Evolutionary conservation across 2,329 filamentous ascomycete species (phyloP).

Genomic region (Scedosporium boydii): DNA sequence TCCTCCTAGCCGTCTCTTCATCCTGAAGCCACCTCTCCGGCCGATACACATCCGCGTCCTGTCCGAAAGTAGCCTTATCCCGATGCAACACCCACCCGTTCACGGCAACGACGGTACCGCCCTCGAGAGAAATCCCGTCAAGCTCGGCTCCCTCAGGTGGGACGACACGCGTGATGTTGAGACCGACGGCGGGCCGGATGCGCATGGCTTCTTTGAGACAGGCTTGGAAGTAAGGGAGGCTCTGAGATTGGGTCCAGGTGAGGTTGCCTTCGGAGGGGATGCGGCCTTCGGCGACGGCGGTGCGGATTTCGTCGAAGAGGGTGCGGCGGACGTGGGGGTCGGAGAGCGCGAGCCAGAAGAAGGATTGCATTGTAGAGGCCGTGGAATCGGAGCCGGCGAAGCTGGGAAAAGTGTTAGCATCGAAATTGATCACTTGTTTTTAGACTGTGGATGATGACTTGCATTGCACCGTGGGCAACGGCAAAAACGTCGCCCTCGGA

Average conservation of each 20-base stretch:
- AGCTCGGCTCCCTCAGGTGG: constrained; percentile 42
- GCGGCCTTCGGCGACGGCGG: constrained; percentile 24
- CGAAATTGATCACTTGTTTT: background rate
- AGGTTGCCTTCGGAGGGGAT: constrained; percentile 32
- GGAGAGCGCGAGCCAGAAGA: constrained; percentile 40
- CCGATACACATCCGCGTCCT: constrained; percentile 39
- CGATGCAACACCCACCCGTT: constrained; percentile 46
- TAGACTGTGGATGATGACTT: constrained; percentile 14
- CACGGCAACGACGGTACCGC: constrained; percentile 41
- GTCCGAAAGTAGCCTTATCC: constrained; percentile 36
- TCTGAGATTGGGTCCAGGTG: constrained; percentile 36
- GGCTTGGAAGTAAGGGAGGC: constrained; percentile 44
- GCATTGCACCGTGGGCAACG: constrained; percentile 47
- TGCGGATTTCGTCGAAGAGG: constrained; percentile 33
- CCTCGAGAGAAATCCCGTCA: constrained; percentile 40
- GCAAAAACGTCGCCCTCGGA: constrained; percentile 45
- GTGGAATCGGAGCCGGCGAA: constrained; percentile 54
- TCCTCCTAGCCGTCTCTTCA: constrained; percentile 30
- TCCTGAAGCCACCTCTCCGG: constrained; percentile 46
- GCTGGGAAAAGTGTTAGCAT: constrained; percentile 18
- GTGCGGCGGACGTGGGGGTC: constrained; percentile 28
- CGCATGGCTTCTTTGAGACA: constrained; percentile 48
- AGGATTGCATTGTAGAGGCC: constrained; percentile 48
- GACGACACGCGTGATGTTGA: constrained; percentile 42
- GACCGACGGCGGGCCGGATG: constrained; percentile 40